Evolutionary conservation across 805 yeast genomes (phyloP), one percentile per base, ranked within the genome.

Genomic region (Zygoascus bituminiphila): DNA sequence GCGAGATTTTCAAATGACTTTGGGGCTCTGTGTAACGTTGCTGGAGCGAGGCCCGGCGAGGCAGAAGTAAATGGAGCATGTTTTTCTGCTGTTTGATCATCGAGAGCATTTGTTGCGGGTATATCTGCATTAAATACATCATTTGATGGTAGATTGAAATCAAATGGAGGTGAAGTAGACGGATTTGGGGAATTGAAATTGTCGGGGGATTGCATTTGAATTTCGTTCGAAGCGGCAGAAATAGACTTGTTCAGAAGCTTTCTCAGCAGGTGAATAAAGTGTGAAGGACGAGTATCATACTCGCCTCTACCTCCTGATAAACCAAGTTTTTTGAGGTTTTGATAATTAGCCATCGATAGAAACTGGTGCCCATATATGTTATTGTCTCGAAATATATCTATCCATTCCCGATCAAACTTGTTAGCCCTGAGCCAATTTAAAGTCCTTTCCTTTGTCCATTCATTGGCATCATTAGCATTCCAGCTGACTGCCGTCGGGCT

Each of bases 371-470:
- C 88, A 8, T 72, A 67, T 2, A 88, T 69, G 44, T 77, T 76
- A 51, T 78, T 72, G 39, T 71, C 71, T 37, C 67, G 67, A 63
- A 88, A 84, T 15, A 80, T 74, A 4, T 71, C 75, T n/a, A 75
- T 69, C 96, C 96, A 88, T 12, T 81, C 69, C 2, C 73, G 76
- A 54, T 83, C 82, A 64, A 88, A 88, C 19, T 75, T 72, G 61
- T 88, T 74, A n/a, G 64, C 56, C 6, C 75, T 80, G 22, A 88
- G 70, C 94, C 95, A 88, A 43, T 67, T 61, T 0, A 72, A 51
- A 0, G 88, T 89, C 46, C 84, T 71, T n/a, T 74, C 78, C 53
- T 76, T 67, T 1, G 82, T 78, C 96, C 96, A 88, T 50, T 78
- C 81, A 5, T 71, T 72, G 1, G 84, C 78, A 47, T 71, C 71